Base-by-base conservation (phyloP, 768 basidiomycete genomes). In the Leucosporidium creatinivorum region DNA sequence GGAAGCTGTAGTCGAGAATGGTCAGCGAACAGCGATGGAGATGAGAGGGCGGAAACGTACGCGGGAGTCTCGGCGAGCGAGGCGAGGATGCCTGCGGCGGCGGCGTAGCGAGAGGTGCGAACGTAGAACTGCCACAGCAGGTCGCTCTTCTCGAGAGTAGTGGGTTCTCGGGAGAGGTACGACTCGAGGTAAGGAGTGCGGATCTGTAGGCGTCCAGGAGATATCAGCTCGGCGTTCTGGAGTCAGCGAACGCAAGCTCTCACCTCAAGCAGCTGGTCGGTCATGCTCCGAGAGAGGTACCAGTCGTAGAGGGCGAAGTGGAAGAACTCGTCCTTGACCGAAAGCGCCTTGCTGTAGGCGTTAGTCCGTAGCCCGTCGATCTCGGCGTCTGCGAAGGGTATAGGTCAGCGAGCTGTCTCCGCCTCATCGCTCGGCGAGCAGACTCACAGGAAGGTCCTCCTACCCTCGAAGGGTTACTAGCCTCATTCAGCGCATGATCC, bases 51-150 rank as follows among this genome's bases (percentile, higher is more conserved):
- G 55, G 23, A 36, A 4, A 82, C 89, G 75, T 69, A 93, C 90
- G 89, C 83, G 23, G 83, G 83, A 19, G 91, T 88, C 74, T 94
- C 89, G 36, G 96, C 93, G 57, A 98, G 80, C 19, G 84, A 81
- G 18, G 84, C 84, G 55, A 98, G 84, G 0, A 94, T 87, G 76
- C 89, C 86, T 1, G 96, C 93, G 3, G 96, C 94, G 54, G 89
- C 84, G 56, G 93, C 77, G 39, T 89, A 89, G 72, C 92, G 88
- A 1, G 88, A 88, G 73, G 90, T 88, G 74, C 94, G 89, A 61
- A 94, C 92, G 75, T 96, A 94, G 79, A 91, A 97, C 75, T 97
- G 91, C 96, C 96, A 98, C 3, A 98, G 81, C 2, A 99, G 80
- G 74, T 98, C 90, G 75, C 84, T 86, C 76, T 93, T 92, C 71